phyloP scores from a whole-genome alignment of 257 asterid genomes.

The Forsythia suspensa region DNA sequence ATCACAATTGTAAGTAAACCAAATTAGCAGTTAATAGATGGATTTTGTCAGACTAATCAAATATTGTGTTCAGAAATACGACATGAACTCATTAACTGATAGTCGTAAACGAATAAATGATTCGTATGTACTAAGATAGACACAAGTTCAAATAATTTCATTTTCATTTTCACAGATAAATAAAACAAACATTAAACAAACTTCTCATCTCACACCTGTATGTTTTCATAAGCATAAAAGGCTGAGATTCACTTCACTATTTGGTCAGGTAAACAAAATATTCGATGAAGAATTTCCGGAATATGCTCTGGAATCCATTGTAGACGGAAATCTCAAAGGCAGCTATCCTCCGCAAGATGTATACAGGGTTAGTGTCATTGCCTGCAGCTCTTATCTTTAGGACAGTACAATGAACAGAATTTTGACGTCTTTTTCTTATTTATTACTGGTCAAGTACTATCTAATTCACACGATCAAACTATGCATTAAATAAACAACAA shows the following conservation, averaged over 20 bases:
- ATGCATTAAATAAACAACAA: too few relatives aligned
- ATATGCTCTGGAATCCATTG: conserved; percentile 44
- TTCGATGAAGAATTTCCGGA: conserved; percentile 60
- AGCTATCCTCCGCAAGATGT: conserved; percentile 65
- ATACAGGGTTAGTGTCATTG: conserved; percentile 48
- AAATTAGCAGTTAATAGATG: background rate
- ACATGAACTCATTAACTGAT: background rate
- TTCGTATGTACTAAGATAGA: background rate
- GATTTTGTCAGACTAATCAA: background rate
- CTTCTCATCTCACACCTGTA: too few relatives aligned
- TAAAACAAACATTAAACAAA: too few relatives aligned
- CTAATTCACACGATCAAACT: too few relatives aligned
- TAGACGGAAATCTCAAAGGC: conserved; percentile 60
- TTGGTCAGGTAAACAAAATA: conserved; percentile 47
- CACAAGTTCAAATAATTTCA: background rate
- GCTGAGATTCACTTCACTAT: conserved; percentile 7
- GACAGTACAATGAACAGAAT: background rate
- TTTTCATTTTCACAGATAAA: background rate
- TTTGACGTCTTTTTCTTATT: too few relatives aligned
- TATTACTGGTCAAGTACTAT: too few relatives aligned
- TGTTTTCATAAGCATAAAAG: background rate
- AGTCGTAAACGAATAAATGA: background rate
- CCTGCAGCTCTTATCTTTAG: background rate
- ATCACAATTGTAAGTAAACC: conserved; percentile 67
- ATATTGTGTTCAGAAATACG: background rate